Percentiles rank a stretch among this genome's conserved stretches.
Conservation (phyloP, 371 early-diverging fungal species). For the Apophysomyces elegans region DNA sequence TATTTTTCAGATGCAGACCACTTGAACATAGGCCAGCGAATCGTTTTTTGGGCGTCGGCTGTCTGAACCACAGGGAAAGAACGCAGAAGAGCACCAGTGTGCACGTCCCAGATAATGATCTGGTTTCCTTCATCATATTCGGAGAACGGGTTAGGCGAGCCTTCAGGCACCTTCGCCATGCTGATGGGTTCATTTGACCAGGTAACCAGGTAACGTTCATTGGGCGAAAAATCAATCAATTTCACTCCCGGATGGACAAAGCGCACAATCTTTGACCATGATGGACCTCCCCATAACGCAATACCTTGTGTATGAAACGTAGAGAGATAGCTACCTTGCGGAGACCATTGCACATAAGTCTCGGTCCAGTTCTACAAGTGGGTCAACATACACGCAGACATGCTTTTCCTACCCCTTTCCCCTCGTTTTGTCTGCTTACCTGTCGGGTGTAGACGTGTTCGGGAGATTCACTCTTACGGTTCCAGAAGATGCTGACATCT, state of each 20-base stretch:
- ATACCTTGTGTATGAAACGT: constrained; percentile 95
- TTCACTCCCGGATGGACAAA: constrained; percentile 93
- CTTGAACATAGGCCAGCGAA: constrained; percentile 96
- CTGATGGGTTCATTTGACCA: constrained; percentile 89
- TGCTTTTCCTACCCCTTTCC: background rate
- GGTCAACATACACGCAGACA: background rate
- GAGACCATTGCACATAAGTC: constrained; percentile 93
- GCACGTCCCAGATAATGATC: constrained; percentile 90
- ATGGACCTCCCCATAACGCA: constrained; percentile 96
- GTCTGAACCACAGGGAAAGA: constrained; percentile 75
- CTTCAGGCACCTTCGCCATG: constrained; percentile 55
- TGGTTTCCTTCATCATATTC: constrained; percentile 80
- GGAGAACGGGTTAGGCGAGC: constrained; percentile 69
- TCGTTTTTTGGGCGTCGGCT: constrained; percentile 61
- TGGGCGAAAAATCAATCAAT: constrained; percentile 91
- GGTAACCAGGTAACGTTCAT: constrained; percentile 92
- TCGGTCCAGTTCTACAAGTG: constrained; percentile 90
- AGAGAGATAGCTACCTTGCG: constrained; percentile 90
- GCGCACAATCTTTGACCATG: constrained; percentile 88
- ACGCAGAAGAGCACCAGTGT: constrained; percentile 84
- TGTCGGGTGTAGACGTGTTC: constrained; percentile 76
- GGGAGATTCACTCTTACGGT: constrained; percentile 84
- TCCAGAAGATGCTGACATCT: constrained; percentile 87
- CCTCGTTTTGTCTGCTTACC: constrained; percentile 40
- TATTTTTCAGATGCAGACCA: constrained; percentile 95